Evolutionary conservation across 2,329 filamentous ascomycete genomes (phyloP).

Genomic region (Fusarium lyarnte): DNA sequence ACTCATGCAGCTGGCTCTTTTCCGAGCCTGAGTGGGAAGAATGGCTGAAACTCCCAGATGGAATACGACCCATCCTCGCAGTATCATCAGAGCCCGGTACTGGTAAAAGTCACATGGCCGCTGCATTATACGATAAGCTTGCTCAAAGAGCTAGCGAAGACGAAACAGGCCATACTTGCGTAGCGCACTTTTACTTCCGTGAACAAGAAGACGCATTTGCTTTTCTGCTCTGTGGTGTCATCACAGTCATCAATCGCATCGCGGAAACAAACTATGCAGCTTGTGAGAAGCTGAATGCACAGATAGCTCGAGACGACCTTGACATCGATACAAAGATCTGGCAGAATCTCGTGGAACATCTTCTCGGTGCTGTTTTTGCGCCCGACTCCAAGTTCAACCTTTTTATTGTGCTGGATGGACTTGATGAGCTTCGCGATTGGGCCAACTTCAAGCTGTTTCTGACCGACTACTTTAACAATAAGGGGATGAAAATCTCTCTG

Average conservation of each 20-base stretch:
- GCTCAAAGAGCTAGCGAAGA: slow-evolving; percentile 16
- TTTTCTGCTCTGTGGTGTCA: slow-evolving; percentile 38
- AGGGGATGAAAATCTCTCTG: slow-evolving; percentile 36
- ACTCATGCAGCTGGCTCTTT: slow-evolving; percentile 47
- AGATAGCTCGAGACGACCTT: slow-evolving; percentile 41
- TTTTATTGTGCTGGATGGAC: not conserved
- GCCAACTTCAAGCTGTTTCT: not conserved
- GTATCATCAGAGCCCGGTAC: slow-evolving; percentile 44
- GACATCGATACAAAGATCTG: not conserved
- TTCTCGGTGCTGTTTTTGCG: not conserved
- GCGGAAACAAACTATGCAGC: slow-evolving; percentile 43
- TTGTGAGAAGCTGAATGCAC: slow-evolving; percentile 44
- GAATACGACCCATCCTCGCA: slow-evolving; percentile 37
- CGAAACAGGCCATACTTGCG: slow-evolving; percentile 28
- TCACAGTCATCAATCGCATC: slow-evolving; percentile 45
- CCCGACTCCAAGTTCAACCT: not conserved
- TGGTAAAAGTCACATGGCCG: slow-evolving; percentile 49
- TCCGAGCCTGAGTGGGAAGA: slow-evolving; percentile 41
- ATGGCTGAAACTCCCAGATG: slow-evolving; percentile 31
- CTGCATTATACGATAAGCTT: slow-evolving; percentile 35
- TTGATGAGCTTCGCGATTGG: slow-evolving; percentile 4
- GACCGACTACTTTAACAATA: fast-evolving
- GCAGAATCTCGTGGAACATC: not conserved
- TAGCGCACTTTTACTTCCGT: slow-evolving; percentile 51
- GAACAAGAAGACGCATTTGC: slow-evolving; percentile 44